phyloP scores from a whole-genome alignment of 345 rosid species.

The Cardamine chenopodiifolia region DNA sequence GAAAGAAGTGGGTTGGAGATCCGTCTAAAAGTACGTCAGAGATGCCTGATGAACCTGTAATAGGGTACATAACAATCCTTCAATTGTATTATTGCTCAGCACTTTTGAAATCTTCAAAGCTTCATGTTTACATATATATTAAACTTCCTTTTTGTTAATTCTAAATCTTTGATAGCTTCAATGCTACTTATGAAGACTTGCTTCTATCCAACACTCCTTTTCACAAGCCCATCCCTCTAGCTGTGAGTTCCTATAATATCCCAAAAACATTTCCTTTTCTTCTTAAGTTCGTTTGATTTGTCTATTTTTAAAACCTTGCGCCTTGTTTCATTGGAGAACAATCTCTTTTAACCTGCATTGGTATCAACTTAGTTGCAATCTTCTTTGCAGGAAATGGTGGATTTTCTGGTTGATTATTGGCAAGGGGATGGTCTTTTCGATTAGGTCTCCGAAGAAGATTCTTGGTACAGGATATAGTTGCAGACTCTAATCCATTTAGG shows the following conservation, averaged over 20 bases:
- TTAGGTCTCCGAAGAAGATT: constrained; percentile 14
- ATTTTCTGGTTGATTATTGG: constrained; percentile 40
- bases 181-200: constrained; percentile 41
- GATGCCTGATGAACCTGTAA: constrained; percentile 40
- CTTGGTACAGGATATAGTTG: constrained; percentile 36
- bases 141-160: neutral
- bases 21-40: constrained; percentile 34
- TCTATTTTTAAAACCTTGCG: neutral
- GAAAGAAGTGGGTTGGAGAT: constrained; percentile 46
- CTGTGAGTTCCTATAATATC: constrained; percentile 33
- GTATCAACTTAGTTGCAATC: constrained; percentile 8
- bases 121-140: constrained; percentile 8
- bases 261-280: neutral
- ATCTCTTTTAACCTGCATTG: neutral
- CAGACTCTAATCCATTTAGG: constrained; percentile 32
- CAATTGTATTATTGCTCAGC: neutral
- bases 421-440: constrained; percentile 40
- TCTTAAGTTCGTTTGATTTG: neutral
- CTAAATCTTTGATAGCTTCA: constrained; percentile 32
- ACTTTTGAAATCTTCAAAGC: constrained; percentile 1
- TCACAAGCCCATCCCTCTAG: constrained; percentile 39
- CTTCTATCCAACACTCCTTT: constrained; percentile 35
- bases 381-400: constrained; percentile 43
- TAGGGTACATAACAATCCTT: constrained; percentile 12
- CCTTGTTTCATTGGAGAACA: too few species aligned